phyloP scores from a whole-genome alignment of 371 early-diverging fungal species.

The Syncephalastrum contaminatum region DNA sequence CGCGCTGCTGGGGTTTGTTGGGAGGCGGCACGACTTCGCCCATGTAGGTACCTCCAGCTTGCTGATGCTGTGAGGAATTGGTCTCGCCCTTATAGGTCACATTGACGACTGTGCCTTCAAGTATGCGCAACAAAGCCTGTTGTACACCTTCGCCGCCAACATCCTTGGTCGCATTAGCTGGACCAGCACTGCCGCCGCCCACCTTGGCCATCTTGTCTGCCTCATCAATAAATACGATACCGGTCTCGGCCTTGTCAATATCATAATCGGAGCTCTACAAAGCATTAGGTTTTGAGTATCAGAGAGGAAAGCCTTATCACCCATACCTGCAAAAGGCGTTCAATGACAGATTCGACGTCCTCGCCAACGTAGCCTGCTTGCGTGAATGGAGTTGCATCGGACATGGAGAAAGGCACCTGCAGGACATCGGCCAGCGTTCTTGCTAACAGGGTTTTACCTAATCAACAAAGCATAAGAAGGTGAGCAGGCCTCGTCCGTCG shows the following conservation, averaged over 20 bases:
- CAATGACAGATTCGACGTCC: conserved; percentile 88
- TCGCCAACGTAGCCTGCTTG: conserved; percentile 95
- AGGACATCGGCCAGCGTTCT: conserved; percentile 83
- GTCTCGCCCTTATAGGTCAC: conserved; percentile 70
- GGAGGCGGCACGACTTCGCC: conserved; percentile 5
- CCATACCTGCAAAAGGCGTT: conserved; percentile 73
- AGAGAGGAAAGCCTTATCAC: background rate
- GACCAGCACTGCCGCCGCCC: background rate
- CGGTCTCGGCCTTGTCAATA: conserved; percentile 81
- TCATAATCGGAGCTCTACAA: conserved; percentile 80
- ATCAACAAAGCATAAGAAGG: conserved; percentile 14
- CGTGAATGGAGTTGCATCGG: conserved; percentile 93
- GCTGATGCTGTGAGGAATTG: conserved; percentile 24
- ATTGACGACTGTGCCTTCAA: conserved; percentile 79
- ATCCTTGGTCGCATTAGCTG: conserved; percentile 72
- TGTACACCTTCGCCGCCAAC: conserved; percentile 95
- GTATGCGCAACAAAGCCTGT: conserved; percentile 77
- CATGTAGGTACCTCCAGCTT: conserved; percentile 13
- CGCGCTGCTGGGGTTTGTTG: conserved; percentile 19
- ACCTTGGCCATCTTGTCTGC: conserved; percentile 87
- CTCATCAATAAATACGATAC: conserved; percentile 94
- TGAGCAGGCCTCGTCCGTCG: background rate
- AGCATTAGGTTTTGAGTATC: too few species aligned
- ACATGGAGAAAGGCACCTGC: conserved; percentile 89
- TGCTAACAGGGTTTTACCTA: conserved; percentile 84